phyloP scores from a whole-genome alignment of 441 rosid genomes.

The Breynia disticha region DNA sequence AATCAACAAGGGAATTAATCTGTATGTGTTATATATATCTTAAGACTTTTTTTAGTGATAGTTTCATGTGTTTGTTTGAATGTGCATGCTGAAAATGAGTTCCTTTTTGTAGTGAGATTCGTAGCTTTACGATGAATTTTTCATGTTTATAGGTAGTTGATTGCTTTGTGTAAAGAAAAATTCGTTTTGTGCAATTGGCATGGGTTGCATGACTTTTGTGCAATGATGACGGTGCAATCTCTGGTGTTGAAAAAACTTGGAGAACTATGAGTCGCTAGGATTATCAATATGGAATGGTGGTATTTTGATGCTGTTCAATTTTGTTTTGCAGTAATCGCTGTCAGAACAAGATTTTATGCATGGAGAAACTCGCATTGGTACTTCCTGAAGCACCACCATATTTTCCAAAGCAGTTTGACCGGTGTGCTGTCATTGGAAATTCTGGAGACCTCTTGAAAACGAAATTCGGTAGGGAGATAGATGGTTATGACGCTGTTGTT shows the following conservation, averaged over 20 bases:
- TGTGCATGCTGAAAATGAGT: no score
- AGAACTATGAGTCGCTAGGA: no score
- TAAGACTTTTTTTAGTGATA: no score
- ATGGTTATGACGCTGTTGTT: constrained; percentile 71
- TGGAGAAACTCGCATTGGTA: constrained; percentile 76
- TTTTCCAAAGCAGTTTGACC: constrained; percentile 66
- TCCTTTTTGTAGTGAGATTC: no score
- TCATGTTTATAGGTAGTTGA: neutral
- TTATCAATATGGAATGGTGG: constrained; percentile 2
- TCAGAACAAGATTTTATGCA: constrained; percentile 61
- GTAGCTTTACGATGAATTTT: neutral
- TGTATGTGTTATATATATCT: constrained; percentile 57
- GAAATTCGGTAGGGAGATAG: constrained; percentile 84
- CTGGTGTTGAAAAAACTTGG: no score
- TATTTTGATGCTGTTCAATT: constrained; percentile 14
- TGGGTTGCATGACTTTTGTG: neutral
- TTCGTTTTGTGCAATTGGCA: no score
- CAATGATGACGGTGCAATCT: no score
- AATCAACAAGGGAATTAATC: constrained; percentile 80
- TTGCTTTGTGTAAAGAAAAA: no score
- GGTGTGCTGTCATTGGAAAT: constrained; percentile 95
- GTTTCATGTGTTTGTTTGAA: no score
- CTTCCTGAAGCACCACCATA: constrained; percentile 81
- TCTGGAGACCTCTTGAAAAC: constrained; percentile 91
- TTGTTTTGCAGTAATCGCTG: constrained; percentile 58